Evolutionary conservation across 2,329 filamentous ascomycete species (phyloP), one percentile per base, ranked within the genome.

Genomic region (Ciborinia camelliae): DNA sequence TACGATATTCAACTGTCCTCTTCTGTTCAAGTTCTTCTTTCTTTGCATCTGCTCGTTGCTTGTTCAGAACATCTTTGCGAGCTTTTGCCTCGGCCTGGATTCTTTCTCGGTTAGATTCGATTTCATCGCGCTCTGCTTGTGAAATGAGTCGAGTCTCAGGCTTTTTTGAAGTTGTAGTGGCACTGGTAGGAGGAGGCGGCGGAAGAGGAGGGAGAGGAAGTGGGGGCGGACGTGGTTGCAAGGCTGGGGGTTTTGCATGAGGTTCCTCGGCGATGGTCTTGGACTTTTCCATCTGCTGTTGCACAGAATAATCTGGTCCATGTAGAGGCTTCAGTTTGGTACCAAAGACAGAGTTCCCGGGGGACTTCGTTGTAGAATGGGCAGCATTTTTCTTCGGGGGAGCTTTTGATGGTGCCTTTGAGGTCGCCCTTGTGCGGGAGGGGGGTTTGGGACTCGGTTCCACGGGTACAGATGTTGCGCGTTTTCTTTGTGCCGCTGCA

Each of bases 81-180:
- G 39, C 45, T 15, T 55, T 35, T 35, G 37, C 57, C 4, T 48
- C 58, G 14, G 45, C 32, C 35, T 59, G 47, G 4, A 60, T 54
- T 48, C 28, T 54, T 2, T 52, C 7, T 15, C 47, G 37, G 7
- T 18, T 14, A 28, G 32, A 35, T 39, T 62, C 50, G 48, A 64
- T 55, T 7, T 47, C 50, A 39, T 41, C 26, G 14, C 14, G 39
- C 26, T 65, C 39, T 39, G 64, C 52, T 28, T 63, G 63, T 48
- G 47, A 60, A 30, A 62, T 41, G 4, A 63, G n/a, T 9, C 30
- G n/a, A 8, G 52, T 28, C 48, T 47, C 62, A 20, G 32, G 32
- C 20, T 39, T 58, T 9, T 6, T 57, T 26, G 12, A 35, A 14
- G 10, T 10, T 9, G 10, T 20, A 15, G 20, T 30, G 20, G n/a